Evolutionary conservation across 805 yeast genomes (phyloP).

Genomic region (Nakazawaea anatomiae): DNA sequence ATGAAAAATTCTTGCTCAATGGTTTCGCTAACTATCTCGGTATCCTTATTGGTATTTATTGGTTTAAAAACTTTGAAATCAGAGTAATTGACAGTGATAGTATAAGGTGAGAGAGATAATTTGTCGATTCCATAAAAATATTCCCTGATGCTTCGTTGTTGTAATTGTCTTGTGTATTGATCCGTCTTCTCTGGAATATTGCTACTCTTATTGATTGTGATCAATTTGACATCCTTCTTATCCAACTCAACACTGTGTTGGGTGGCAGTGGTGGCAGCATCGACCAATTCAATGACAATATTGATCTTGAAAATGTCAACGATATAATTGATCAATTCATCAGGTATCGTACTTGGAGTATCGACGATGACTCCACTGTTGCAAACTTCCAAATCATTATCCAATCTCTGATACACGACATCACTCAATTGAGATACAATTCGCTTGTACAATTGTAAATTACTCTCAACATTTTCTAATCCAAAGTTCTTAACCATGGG

Average conservation of each 20-base stretch:
- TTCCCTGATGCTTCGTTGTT: conserved; percentile 73
- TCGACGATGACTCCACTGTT: conserved; percentile 65
- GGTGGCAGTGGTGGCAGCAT: too few relatives aligned
- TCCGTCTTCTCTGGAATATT: conserved; percentile 78
- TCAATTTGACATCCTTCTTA: conserved; percentile 29
- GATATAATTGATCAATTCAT: conserved; percentile 49
- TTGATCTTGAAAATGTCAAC: conserved; percentile 55
- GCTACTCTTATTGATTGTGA: conserved; percentile 65
- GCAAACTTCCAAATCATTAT: conserved; percentile 38
- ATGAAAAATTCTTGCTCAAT: conserved; percentile 4
- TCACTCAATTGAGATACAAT: conserved; percentile 36
- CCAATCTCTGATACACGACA: conserved; percentile 36
- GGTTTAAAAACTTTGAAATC: conserved; percentile 63
- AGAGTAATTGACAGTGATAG: conserved; percentile 63
- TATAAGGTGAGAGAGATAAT: conserved; percentile 75
- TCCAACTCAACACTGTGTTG: conserved; percentile 12
- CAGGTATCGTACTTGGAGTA: conserved; percentile 45
- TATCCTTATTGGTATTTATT: conserved; percentile 19
- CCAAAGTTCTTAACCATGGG: conserved; percentile 86
- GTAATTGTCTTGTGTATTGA: conserved; percentile 58
- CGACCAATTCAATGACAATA: conserved; percentile 56
- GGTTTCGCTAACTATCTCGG: conserved; percentile 2
- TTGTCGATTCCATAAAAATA: conserved; percentile 80
- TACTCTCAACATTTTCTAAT: conserved; percentile 50
- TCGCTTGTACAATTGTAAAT: conserved; percentile 48